phyloP scores from a whole-genome alignment of 192 early-diverging fungal species.

The Neocallimastix lanati region DNA sequence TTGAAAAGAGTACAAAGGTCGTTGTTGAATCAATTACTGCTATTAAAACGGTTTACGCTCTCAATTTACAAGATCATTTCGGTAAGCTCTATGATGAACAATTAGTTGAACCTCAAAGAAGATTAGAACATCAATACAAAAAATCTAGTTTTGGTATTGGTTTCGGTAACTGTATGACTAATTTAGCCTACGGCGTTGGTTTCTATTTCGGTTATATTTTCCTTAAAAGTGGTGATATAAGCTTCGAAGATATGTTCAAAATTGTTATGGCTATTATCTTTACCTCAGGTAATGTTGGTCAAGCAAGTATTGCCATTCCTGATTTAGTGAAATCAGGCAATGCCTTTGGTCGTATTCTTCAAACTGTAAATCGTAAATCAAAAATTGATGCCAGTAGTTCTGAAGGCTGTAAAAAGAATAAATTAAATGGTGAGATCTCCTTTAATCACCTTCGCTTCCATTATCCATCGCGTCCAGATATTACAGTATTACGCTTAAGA shows the following conservation, averaged over 20 bases:
- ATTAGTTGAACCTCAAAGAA: not conserved
- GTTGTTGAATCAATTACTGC: slow-evolving; percentile 69
- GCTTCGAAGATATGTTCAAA: not conserved
- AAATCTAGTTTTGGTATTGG: not conserved
- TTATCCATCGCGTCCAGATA: slow-evolving; percentile 72
- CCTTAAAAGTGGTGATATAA: not conserved
- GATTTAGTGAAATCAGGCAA: not conserved
- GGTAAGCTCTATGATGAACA: slow-evolving; percentile 8
- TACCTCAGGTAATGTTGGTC: not conserved
- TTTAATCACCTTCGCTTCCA: slow-evolving; percentile 20
- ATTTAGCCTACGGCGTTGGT: not conserved
- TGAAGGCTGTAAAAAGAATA: not conserved
- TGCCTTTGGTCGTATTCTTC: not conserved
- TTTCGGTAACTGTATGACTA: not conserved
- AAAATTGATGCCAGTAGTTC: not conserved
- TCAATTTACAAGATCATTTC: slow-evolving; percentile 35
- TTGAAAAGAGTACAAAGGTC: slow-evolving; percentile 41
- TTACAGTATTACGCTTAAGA: slow-evolving; percentile 41
- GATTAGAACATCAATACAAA: not conserved
- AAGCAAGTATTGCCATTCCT: not conserved
- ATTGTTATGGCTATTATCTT: not conserved
- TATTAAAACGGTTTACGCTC: slow-evolving; percentile 70
- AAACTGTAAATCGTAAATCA: not conserved
- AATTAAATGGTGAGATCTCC: not conserved
- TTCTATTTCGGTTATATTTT: not conserved